These are phyloP conservation scores for Globisporangium echinulatum DNA, from an alignment of 352 stramenopile genomes.

Conservation along the genomic window DNA sequence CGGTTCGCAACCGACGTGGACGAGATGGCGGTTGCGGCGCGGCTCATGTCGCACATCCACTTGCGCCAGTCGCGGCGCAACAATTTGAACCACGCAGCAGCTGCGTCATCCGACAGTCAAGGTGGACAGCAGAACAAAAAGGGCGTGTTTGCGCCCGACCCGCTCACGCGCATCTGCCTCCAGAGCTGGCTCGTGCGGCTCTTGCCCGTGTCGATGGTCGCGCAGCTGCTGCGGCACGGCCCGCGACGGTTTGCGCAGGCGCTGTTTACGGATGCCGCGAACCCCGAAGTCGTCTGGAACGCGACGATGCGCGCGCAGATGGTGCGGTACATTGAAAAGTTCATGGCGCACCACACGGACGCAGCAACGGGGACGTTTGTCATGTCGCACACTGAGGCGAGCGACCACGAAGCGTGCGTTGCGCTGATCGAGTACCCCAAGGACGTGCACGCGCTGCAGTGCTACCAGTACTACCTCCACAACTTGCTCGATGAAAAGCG, in stretches of 20 bases:
- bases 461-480: slow-evolving; percentile 86
- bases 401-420: slow-evolving; percentile 72
- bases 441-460: slow-evolving; percentile 81
- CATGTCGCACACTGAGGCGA: slow-evolving; percentile 59
- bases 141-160: slow-evolving; percentile 69
- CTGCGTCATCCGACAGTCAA: slow-evolving; percentile 63
- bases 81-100: slow-evolving; percentile 20
- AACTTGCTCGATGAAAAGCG: slow-evolving; percentile 81
- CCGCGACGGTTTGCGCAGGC: slow-evolving; percentile 66
- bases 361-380: slow-evolving; percentile 56
- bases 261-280: slow-evolving; percentile 79
- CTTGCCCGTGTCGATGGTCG: slow-evolving; percentile 81
- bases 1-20: slow-evolving; percentile 74
- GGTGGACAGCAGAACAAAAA: slow-evolving; percentile 77
- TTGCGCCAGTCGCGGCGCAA: slow-evolving; percentile 69
- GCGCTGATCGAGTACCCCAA: slow-evolving; percentile 77
- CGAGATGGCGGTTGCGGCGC: slow-evolving; percentile 75
- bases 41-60: slow-evolving; percentile 78
- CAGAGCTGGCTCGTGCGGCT: slow-evolving; percentile 81
- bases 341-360: slow-evolving; percentile 71
- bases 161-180: slow-evolving; percentile 75
- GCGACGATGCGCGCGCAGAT: slow-evolving; percentile 81
- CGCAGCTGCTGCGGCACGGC: slow-evolving; percentile 75
- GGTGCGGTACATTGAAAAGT: slow-evolving; percentile 83
- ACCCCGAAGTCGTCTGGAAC: slow-evolving; percentile 85